Evolutionary conservation across 768 basidiomycete genomes (phyloP).

Genomic region (Mycena belliarum): DNA sequence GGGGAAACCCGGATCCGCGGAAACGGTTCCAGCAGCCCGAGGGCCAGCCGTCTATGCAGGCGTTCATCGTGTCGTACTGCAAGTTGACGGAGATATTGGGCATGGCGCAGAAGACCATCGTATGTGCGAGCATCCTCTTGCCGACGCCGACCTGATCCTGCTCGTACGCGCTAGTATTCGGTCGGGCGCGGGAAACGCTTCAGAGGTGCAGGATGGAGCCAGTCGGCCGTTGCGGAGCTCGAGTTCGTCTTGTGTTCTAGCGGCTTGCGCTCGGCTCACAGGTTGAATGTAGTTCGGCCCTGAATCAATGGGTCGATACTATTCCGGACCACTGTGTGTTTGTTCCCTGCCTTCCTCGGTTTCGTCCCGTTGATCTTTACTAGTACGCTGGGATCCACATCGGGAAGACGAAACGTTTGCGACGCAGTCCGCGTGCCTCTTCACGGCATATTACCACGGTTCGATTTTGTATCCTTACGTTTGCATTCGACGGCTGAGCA

Average conservation of each 20-base stretch:
- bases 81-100: constrained; percentile 51
- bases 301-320: constrained; percentile 53
- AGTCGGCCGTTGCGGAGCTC: constrained; percentile 47
- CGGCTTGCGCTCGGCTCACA: not conserved
- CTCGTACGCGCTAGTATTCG: constrained; percentile 5
- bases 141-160: too few relatives aligned
- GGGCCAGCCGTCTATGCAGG: constrained; percentile 41
- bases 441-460: constrained; percentile 46
- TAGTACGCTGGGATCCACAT: constrained; percentile 52
- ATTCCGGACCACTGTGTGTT: constrained; percentile 45
- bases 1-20: constrained; percentile 44
- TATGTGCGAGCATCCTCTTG: constrained; percentile 30
- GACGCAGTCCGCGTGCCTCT: constrained; percentile 52
- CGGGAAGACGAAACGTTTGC: constrained; percentile 40
- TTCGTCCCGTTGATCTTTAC: not conserved
- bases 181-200: constrained; percentile 8
- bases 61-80: constrained; percentile 42
- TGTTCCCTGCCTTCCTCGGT: not conserved
- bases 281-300: constrained; percentile 36
- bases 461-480: not conserved
- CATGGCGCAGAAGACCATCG: constrained; percentile 53
- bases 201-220: constrained; percentile 35
- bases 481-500: not conserved
- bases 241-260: constrained; percentile 28
- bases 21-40: constrained; percentile 51